phyloP scores from a whole-genome alignment of 2,329 filamentous ascomycete species.

The Fusarium burgessii region DNA sequence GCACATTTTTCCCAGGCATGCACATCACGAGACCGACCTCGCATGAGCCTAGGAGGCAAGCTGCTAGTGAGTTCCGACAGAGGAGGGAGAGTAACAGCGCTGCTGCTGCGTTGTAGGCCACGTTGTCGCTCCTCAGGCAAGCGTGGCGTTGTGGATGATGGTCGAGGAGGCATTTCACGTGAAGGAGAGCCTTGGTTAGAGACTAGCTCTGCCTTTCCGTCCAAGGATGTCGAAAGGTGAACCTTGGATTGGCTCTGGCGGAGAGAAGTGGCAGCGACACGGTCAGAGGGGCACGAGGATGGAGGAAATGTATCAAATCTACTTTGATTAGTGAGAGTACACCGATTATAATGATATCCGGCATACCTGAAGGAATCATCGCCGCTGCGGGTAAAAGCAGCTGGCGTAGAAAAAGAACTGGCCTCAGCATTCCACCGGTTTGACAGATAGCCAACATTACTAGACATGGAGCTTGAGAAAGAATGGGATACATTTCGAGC shows the following conservation, averaged over 20 bases:
- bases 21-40: slow-evolving; percentile 86
- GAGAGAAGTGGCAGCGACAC: slow-evolving; percentile 55
- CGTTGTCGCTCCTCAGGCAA: slow-evolving; percentile 62
- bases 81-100: slow-evolving; percentile 72
- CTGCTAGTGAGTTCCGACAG: slow-evolving; percentile 65
- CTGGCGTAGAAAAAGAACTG: slow-evolving; percentile 64
- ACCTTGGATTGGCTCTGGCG: slow-evolving; percentile 63
- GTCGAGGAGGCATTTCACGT: slow-evolving; percentile 61
- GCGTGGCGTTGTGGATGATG: slow-evolving; percentile 61
- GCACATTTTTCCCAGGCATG: slow-evolving; percentile 93
- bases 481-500: slow-evolving; percentile 45
- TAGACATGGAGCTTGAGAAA: slow-evolving; percentile 57
- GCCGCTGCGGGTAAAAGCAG: slow-evolving; percentile 53
- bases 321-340: slow-evolving; percentile 16
- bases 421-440: slow-evolving; percentile 67
- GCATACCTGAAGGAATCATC: slow-evolving; percentile 63
- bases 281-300: slow-evolving; percentile 57
- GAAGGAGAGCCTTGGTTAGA: slow-evolving; percentile 76
- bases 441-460: slow-evolving; percentile 63
- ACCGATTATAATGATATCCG: not conserved
- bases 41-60: slow-evolving; percentile 67
- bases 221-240: slow-evolving; percentile 84
- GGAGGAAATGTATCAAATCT: slow-evolving; percentile 60
- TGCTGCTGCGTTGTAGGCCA: slow-evolving; percentile 77
- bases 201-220: slow-evolving; percentile 90